Conservation (phyloP, 768 basidiomycete species). For the Lanmaoa rubissima region DNA sequence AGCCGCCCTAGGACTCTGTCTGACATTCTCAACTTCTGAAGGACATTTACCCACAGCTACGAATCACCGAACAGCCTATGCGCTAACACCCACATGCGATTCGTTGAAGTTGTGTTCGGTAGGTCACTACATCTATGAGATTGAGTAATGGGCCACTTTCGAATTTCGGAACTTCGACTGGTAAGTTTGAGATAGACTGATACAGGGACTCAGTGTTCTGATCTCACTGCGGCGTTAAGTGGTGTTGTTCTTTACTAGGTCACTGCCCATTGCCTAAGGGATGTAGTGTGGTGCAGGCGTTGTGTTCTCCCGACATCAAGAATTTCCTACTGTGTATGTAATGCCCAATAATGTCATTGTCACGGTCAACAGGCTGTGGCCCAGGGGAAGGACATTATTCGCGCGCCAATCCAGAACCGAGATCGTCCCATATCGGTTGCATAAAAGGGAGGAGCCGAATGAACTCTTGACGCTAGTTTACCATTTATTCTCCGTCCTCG, state of each 20-base stretch:
- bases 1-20: no score
- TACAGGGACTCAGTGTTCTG: not conserved
- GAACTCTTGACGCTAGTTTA: not conserved
- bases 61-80: not conserved
- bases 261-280: not conserved
- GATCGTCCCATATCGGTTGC: not conserved
- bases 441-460: conserved; percentile 2
- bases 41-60: not conserved
- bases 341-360: not conserved
- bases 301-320: not conserved
- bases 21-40: no score
- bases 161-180: not conserved
- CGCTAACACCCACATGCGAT: not conserved
- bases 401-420: not conserved
- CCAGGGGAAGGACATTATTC: not conserved
- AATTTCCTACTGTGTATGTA: not conserved
- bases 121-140: not conserved
- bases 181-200: not conserved
- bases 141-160: not conserved
- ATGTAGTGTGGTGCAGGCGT: not conserved
- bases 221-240: not conserved
- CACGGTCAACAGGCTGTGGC: no score
- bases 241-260: not conserved
- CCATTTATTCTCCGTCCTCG: not conserved
- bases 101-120: not conserved